phyloP scores from a whole-genome alignment of 148 eudicot genomes.

The Talinum fruticosum region DNA sequence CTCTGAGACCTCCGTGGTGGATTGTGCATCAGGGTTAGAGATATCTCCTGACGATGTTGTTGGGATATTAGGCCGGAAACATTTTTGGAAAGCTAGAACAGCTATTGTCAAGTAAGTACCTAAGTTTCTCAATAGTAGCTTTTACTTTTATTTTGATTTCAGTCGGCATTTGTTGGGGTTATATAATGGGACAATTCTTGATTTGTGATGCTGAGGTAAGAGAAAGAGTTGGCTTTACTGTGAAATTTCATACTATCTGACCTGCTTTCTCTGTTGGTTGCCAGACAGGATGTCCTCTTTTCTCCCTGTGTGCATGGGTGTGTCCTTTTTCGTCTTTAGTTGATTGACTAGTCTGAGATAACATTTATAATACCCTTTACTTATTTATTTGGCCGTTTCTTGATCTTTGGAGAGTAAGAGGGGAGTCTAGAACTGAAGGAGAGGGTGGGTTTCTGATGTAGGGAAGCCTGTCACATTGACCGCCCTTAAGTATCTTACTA shows the following conservation, averaged over 20 bases:
- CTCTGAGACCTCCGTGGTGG: conserved; percentile 76
- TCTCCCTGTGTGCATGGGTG: background rate
- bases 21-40: conserved; percentile 51
- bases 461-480: too few species aligned
- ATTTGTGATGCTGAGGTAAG: background rate
- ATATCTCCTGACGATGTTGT: conserved; percentile 82
- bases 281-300: background rate
- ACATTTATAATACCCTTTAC: too few species aligned
- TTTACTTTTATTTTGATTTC: background rate
- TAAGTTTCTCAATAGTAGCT: background rate
- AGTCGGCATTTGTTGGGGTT: background rate
- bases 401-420: background rate
- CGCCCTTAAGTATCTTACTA: background rate
- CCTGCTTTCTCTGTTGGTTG: background rate
- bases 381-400: background rate
- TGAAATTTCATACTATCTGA: background rate
- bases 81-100: conserved; percentile 92
- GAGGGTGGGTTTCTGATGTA: background rate
- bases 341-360: background rate
- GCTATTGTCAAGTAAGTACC: conserved; percentile 83
- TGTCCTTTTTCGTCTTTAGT: background rate
- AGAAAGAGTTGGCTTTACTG: background rate
- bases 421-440: background rate
- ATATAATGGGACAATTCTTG: background rate
- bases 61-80: conserved; percentile 78